A percentile compares a stretch with the other conserved stretches of the same genome.
Conservation (phyloP, 2,329 filamentous ascomycete species). For the Fusarium chlamydosporum region DNA sequence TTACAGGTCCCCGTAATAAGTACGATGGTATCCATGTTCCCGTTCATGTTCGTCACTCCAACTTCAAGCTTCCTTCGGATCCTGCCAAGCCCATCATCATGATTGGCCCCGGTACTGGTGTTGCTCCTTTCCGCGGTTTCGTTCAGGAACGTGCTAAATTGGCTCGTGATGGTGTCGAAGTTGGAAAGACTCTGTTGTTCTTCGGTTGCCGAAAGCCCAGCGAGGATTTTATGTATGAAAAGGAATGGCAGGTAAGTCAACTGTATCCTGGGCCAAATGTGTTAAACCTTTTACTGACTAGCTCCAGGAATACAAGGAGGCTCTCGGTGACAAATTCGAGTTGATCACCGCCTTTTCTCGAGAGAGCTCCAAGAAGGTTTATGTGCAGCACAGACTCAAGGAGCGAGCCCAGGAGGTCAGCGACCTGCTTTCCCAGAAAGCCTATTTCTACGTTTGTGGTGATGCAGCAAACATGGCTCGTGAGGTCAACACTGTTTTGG, state of each 20-base stretch:
- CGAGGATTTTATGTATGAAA: conserved; percentile 94
- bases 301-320: conserved; percentile 82
- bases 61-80: conserved; percentile 98
- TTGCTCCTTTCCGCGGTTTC: conserved; percentile 95
- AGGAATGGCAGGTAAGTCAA: conserved; percentile 88
- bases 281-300: conserved; percentile 32
- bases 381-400: conserved; percentile 93
- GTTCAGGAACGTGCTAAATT: conserved; percentile 92
- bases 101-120: conserved; percentile 95
- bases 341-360: conserved; percentile 96
- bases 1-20: conserved; percentile 92
- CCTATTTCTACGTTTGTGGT: conserved; percentile 98
- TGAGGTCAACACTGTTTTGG: conserved; percentile 89
- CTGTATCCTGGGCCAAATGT: neutral
- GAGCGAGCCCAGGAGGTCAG: conserved; percentile 88
- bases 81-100: conserved; percentile 95
- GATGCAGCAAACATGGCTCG: conserved; percentile 98
- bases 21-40: conserved; percentile 96
- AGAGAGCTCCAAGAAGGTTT: conserved; percentile 88
- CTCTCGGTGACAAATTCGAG: conserved; percentile 89
- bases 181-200: conserved; percentile 92
- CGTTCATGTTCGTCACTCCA: conserved; percentile 96
- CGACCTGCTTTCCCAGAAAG: conserved; percentile 85
- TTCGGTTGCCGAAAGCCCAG: conserved; percentile 89
- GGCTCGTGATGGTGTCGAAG: conserved; percentile 81